Evolutionary conservation across 2,329 filamentous ascomycete species (phyloP), one percentile per base, ranked within the genome.

Genomic region (Chalara sp.): DNA sequence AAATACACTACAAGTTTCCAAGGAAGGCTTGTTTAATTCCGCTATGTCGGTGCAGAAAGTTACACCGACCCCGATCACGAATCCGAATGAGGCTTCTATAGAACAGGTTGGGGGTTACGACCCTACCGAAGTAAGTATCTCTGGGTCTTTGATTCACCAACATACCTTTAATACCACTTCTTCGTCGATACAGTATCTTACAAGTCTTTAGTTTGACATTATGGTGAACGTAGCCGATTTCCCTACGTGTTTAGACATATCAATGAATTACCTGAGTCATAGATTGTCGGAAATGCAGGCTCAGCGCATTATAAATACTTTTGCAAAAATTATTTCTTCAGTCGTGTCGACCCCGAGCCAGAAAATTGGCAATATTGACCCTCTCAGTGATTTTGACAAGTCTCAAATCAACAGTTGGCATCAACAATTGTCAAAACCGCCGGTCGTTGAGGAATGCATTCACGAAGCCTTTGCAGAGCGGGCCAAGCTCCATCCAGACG

Each of bases 1-100:
- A 46, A 43, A 50, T 33, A 31, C 32, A n/a, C 40, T 56, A 7
- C 32, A 41, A 33, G 29, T 54, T 28, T 53, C 47, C 21, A 41
- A 47, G 13, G 29, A 32, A 49, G 44, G 28, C 32, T 30, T 46
- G 21, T 46, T 46, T 11, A 46, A 46, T 33, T 29, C 44, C 6
- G 44, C 21, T 21, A 21, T 21, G 21, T 21, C 21, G 21, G 21
- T 21, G 21, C 21, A 21, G 21, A 21, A 21, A 21, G 21, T 21
- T 21, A 21, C 21, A 21, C n/a, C 8, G 35, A 8, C n/a, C n/a
- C 35, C 8, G n/a, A n/a, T n/a, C 35, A n/a, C 8, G 8, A 10
- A n/a, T 10, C n/a, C 8, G n/a, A 37, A n/a, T 37, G 8, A 37
- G 35, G 35, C n/a, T 10, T n/a, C 8, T 37, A n/a, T 8, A 37